Percentiles rank a stretch among this genome's conserved stretches.
Evolutionary conservation across 257 asterid species (phyloP).

Genomic region (Coffea canephora): DNA sequence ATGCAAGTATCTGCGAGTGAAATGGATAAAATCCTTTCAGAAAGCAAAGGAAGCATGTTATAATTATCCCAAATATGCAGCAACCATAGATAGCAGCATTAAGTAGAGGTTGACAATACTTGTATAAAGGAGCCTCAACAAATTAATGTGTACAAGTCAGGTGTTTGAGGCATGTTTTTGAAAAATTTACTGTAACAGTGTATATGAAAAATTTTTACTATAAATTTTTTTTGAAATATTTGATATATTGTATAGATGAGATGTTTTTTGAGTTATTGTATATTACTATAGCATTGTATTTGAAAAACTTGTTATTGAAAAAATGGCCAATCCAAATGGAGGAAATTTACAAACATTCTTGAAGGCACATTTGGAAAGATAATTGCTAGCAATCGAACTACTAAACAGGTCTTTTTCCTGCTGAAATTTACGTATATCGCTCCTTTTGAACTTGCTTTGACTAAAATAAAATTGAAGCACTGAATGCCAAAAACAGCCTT

Average conservation of each 20-base stretch:
- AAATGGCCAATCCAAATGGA: no score
- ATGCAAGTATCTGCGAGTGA: constrained; percentile 61
- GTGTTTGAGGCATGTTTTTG: not conserved
- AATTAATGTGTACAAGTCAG: not conserved
- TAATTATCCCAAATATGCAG: not conserved
- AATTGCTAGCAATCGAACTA: not conserved
- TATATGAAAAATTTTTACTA: no score
- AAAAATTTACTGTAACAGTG: no score
- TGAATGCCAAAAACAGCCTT: not conserved
- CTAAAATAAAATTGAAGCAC: not conserved
- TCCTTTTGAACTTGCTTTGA: not conserved
- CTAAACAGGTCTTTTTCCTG: not conserved
- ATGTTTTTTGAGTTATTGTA: no score
- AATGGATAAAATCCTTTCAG: not conserved
- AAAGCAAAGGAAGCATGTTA: not conserved
- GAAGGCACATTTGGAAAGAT: not conserved
- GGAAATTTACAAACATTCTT: no score
- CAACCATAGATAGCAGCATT: not conserved
- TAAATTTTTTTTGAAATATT: no score
- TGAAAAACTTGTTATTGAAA: no score
- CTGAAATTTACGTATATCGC: no score
- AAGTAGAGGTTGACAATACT: not conserved
- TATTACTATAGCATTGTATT: no score
- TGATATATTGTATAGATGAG: no score
- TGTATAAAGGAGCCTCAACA: not conserved